These are phyloP conservation scores for Akanthomyces dipterigenus DNA, from an alignment of 2,329 filamentous ascomycete species.

Conservation along the genomic window DNA sequence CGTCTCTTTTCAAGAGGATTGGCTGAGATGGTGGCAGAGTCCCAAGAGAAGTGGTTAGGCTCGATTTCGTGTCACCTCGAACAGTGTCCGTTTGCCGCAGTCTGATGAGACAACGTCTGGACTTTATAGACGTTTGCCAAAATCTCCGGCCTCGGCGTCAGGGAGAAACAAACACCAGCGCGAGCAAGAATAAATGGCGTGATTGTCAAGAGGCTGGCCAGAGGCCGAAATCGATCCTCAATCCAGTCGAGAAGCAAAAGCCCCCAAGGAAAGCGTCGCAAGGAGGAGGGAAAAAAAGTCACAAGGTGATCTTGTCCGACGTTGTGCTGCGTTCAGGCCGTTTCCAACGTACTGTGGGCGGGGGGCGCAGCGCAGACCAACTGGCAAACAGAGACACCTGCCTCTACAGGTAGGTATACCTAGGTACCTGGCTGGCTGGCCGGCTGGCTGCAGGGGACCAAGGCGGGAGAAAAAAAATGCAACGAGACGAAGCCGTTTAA, in stretches of 20 bases:
- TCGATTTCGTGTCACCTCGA: neutral
- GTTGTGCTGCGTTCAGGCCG: neutral
- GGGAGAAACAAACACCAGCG: neutral
- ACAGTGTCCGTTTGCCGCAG: neutral
- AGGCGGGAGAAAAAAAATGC: neutral
- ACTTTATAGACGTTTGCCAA: neutral
- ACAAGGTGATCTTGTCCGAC: conserved; percentile 4
- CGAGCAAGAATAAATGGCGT: neutral
- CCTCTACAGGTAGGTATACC: too few species aligned
- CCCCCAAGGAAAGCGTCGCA: neutral
- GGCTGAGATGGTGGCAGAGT: neutral
- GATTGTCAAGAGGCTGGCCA: neutral
- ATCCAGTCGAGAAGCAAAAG: neutral
- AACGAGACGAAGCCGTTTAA: neutral
- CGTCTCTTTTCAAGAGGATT: neutral
- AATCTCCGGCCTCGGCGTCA: too few species aligned
- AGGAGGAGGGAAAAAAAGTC: neutral
- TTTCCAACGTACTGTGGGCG: too few species aligned
- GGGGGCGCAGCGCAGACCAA: neutral
- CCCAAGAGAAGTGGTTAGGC: neutral
- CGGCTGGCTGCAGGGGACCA: too few species aligned
- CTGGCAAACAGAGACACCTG: too few species aligned
- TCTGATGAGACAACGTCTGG: neutral
- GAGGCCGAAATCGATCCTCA: neutral
- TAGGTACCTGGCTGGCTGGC: too few species aligned